phyloP scores from a whole-genome alignment of 306 rosid genomes.

The Aeschynomene evenia region DNA sequence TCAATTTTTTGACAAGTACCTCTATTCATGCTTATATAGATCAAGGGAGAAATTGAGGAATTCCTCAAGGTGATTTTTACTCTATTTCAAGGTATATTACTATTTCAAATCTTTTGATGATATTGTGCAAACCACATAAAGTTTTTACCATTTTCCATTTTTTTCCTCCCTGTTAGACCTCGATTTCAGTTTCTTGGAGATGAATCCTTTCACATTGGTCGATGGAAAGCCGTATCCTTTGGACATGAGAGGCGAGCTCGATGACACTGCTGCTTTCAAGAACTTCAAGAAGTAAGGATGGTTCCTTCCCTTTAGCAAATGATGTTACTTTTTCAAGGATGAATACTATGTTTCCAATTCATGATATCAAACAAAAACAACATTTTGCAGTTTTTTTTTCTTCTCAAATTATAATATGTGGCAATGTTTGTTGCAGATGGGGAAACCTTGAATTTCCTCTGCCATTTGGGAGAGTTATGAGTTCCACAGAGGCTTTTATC shows the following conservation, averaged over 20 bases:
- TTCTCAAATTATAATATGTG: background rate
- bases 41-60: slow-evolving; percentile 76
- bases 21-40: slow-evolving; percentile 38
- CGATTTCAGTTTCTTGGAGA: slow-evolving; percentile 97
- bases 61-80: slow-evolving; percentile 67
- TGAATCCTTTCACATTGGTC: slow-evolving; percentile 91
- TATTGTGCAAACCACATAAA: background rate
- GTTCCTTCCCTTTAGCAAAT: slow-evolving; percentile 26
- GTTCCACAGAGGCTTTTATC: slow-evolving; percentile 70
- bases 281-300: slow-evolving; percentile 85
- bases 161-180: slow-evolving; percentile 60
- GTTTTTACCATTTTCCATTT: background rate
- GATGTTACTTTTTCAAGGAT: slow-evolving; percentile 11
- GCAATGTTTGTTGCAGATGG: slow-evolving; percentile 63
- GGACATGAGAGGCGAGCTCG: slow-evolving; percentile 99
- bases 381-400: background rate
- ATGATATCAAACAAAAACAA: slow-evolving; percentile 15
- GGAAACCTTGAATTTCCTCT: slow-evolving; percentile 80
- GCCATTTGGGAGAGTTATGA: slow-evolving; percentile 98
- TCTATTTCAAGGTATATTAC: slow-evolving; percentile 74
- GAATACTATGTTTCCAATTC: background rate
- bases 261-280: slow-evolving; percentile 96
- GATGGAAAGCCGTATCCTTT: slow-evolving; percentile 96
- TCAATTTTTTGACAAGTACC: background rate
- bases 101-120: background rate